Evolutionary conservation across 768 basidiomycete species (phyloP), one percentile per base, ranked within the genome.

Genomic region (Sarcomyxa edulis): DNA sequence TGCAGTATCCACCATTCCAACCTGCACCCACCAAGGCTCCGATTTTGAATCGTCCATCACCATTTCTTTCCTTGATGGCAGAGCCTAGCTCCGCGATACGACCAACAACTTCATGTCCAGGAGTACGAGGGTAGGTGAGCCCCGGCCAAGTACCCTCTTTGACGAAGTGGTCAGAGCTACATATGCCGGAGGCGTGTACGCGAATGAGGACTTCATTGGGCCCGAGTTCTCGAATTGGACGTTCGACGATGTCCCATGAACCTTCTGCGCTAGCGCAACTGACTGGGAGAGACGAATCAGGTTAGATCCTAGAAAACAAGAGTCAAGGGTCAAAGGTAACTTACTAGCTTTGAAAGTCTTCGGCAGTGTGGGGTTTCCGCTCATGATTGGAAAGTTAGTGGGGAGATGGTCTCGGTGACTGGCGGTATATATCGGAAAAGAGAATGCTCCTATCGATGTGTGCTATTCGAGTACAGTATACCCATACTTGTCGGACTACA

Each of bases 1-100:
- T 28, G 26, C 40, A 42, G 25, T 42, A 42, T n/a, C 40, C 40
- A 1, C 40, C 40, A 22, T 42, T 42, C 40, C 40, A 42, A 16
- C 40, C 40, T 7, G 32, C 40, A 29, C 33, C 40, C 18, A 34
- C 34, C 16, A 42, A 23, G 32, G 33, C 35, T 2, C 40, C 40
- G 29, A 42, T 14, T 23, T 42, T 36, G 35, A 42, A 42, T 2
- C 40, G 34, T 4, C 22, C 35, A 21, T 10, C 35, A 19, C 35
- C 40, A 10, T 42, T 18, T 14, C 19, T 32, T 5, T 28, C 30
- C 28, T 31, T n/a, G 16, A 42, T 34, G 18, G 24, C 24, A 4
- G 40, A 27, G 7, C 40, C 40, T 7, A 42, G 22, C 6, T 22
- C 40, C 10, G 40, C 40, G 19, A 42, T 27, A 6, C 40, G 32